Conservation (phyloP, 2,329 filamentous ascomycete genomes). For the Sphaerulina vaccinii region DNA sequence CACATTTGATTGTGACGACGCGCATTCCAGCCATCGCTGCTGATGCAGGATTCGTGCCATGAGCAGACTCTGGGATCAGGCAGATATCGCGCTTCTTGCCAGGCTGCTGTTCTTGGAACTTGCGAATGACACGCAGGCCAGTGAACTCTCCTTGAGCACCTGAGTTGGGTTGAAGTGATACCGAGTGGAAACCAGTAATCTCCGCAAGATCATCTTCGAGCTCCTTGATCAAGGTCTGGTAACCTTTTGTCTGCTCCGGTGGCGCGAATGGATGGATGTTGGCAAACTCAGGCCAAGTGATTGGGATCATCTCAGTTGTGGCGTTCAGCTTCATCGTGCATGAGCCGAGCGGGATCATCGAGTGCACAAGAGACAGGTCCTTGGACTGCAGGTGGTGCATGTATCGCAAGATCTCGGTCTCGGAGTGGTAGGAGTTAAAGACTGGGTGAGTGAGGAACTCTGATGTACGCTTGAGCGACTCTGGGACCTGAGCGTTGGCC, state of each 20-base stretch:
- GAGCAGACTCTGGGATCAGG: slow-evolving; percentile 89
- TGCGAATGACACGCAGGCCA: slow-evolving; percentile 82
- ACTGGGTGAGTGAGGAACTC: slow-evolving; percentile 82
- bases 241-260: slow-evolving; percentile 62
- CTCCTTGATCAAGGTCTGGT: slow-evolving; percentile 66
- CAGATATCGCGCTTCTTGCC: slow-evolving; percentile 81
- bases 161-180: slow-evolving; percentile 91
- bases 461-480: slow-evolving; percentile 66
- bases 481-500: slow-evolving; percentile 49
- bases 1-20: slow-evolving; percentile 88
- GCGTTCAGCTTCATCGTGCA: slow-evolving; percentile 99
- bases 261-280: slow-evolving; percentile 81
- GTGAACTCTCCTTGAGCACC: slow-evolving; percentile 95
- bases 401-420: slow-evolving; percentile 91
- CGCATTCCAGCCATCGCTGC: slow-evolving; percentile 96
- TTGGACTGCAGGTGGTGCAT: slow-evolving; percentile 92
- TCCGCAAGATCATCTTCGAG: slow-evolving; percentile 73
- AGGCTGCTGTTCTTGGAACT: slow-evolving; percentile 69
- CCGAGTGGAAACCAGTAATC: slow-evolving; percentile 87
- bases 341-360: slow-evolving; percentile 95
- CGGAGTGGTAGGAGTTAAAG: slow-evolving; percentile 92
- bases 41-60: slow-evolving; percentile 93
- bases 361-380: slow-evolving; percentile 89
- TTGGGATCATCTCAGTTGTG: slow-evolving; percentile 86
- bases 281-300: slow-evolving; percentile 73